These are phyloP conservation scores for Penicillium waksmanii DNA, from an alignment of 495 filamentous ascomycete genomes.

Conservation along the genomic window DNA sequence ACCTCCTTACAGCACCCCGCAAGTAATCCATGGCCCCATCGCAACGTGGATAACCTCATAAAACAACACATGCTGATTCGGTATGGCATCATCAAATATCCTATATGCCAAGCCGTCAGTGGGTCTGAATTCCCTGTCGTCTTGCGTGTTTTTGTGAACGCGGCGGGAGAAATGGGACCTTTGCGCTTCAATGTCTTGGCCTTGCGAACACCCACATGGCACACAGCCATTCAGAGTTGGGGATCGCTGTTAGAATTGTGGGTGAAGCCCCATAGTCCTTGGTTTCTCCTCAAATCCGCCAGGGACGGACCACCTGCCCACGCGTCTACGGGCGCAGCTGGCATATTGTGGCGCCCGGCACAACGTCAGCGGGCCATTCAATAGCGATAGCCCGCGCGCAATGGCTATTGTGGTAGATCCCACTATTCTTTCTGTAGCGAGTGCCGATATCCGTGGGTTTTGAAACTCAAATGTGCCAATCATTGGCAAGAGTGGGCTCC, in stretches of 20 bases:
- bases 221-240: background rate
- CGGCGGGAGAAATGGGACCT: background rate
- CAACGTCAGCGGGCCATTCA: conserved; percentile 2
- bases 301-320: conserved; percentile 18
- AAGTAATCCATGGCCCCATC: background rate
- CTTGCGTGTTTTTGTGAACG: background rate
- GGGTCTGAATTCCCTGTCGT: background rate
- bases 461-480: conserved; percentile 5
- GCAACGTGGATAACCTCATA: background rate
- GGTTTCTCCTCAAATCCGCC: background rate
- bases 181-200: conserved; percentile 2
- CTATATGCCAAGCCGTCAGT: conserved; percentile 2
- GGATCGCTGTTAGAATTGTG: background rate
- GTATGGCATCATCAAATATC: conserved; percentile 2
- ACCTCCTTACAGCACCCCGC: conserved; percentile 7
- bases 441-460: conserved; percentile 3
- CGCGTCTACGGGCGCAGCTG: conserved; percentile 16
- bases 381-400: background rate
- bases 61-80: background rate
- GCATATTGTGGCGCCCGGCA: conserved; percentile 15
- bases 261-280: conserved; percentile 2
- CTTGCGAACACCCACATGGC: conserved; percentile 5
- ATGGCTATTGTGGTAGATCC: background rate
- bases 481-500: background rate
- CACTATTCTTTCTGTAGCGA: background rate